Evolutionary conservation across 2,329 filamentous ascomycete genomes (phyloP).

Genomic region (Curvularia sp.): DNA sequence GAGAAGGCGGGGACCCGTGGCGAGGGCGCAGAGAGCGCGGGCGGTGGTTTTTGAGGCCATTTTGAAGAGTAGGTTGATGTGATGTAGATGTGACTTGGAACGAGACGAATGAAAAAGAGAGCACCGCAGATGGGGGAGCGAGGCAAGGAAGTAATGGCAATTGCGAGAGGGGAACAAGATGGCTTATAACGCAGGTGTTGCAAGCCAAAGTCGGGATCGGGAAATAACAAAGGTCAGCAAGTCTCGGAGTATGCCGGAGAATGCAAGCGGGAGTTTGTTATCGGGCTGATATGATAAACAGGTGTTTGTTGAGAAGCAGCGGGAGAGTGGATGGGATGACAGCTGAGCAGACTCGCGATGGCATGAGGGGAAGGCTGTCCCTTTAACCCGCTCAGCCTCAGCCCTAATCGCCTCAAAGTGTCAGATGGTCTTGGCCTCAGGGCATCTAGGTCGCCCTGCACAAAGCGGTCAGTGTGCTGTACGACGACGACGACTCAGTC

Average conservation of each 20-base stretch:
- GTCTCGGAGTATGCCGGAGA: conserved; percentile 10
- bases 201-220: conserved; percentile 6
- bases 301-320: conserved; percentile 4
- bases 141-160: not conserved
- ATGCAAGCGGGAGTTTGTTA: conserved; percentile 2
- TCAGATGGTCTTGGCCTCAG: conserved; percentile 11
- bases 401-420: conserved; percentile 4
- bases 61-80: conserved; percentile 5
- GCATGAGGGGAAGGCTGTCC: conserved; percentile 24
- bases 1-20: conserved; percentile 51
- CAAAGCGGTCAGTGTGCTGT: conserved; percentile 20
- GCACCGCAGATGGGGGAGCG: not conserved
- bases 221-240: conserved; percentile 7
- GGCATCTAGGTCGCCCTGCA: conserved; percentile 9
- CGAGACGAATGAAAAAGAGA: not conserved
- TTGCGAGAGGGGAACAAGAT: conserved; percentile 1
- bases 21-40: conserved; percentile 46
- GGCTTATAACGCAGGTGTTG: conserved; percentile 4
- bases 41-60: conserved; percentile 22
- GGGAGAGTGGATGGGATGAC: conserved; percentile 6
- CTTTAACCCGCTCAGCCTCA: conserved; percentile 17
- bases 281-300: conserved; percentile 4
- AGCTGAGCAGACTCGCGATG: conserved; percentile 8
- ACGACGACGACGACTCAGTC: conserved; percentile 10
- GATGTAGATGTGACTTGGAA: conserved; percentile 1